A percentile compares a stretch with the other conserved stretches of the same genome.
phyloP scores from a whole-genome alignment of 495 filamentous ascomycete species.

The Usnea hakonensis region DNA sequence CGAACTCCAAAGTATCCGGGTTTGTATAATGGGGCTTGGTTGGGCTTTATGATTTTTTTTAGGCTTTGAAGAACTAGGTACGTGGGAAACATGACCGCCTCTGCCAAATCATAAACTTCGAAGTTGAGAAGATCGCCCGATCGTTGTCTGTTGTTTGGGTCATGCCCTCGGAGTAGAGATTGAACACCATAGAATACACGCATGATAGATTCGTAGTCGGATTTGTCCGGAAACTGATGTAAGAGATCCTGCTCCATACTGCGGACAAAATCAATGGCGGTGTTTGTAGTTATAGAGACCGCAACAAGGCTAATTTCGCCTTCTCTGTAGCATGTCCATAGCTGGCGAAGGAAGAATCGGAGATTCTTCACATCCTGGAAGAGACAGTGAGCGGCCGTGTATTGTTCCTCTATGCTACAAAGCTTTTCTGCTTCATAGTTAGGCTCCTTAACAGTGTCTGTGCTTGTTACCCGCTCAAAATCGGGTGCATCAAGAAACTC shows the following conservation, averaged over 20 bases:
- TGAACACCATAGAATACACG: constrained; percentile 20
- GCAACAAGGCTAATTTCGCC: constrained; percentile 30
- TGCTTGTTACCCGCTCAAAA: constrained; percentile 17
- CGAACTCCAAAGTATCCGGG: constrained; percentile 29
- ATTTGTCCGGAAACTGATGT: constrained; percentile 25
- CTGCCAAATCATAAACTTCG: constrained; percentile 29
- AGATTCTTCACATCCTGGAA: constrained; percentile 21
- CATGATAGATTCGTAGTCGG: constrained; percentile 24
- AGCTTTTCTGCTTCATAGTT: constrained; percentile 32
- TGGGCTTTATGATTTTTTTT: constrained; percentile 15
- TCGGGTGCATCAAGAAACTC: constrained; percentile 30
- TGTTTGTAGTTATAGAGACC: constrained; percentile 35
- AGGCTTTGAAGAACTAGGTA: constrained; percentile 25
- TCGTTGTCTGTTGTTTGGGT: constrained; percentile 11
- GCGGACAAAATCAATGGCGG: constrained; percentile 35
- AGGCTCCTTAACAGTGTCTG: neutral
- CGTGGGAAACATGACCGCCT: constrained; percentile 21
- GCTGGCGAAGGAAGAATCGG: constrained; percentile 12
- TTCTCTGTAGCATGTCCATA: constrained; percentile 24
- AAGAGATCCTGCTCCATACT: constrained; percentile 31
- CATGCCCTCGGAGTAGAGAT: constrained; percentile 23
- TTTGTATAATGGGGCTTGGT: constrained; percentile 24
- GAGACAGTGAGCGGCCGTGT: constrained; percentile 21
- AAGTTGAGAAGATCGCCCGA: constrained; percentile 25
- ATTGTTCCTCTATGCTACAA: constrained; percentile 23